Evolutionary conservation across 768 basidiomycete genomes (phyloP).

Genomic region (Calocera viscosa): DNA sequence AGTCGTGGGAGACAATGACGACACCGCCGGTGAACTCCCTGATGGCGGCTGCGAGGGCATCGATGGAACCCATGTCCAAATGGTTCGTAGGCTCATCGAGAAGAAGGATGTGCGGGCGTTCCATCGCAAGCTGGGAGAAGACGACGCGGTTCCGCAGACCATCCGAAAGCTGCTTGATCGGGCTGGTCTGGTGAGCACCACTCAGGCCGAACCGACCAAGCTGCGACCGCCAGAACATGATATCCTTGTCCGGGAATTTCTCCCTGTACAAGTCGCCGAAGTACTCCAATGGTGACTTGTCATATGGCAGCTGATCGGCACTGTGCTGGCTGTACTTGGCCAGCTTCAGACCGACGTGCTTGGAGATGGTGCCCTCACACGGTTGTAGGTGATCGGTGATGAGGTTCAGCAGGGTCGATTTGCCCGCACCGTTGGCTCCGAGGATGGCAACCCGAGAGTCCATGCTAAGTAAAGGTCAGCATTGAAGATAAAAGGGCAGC

Average conservation of each 20-base stretch:
- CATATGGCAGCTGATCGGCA: slow-evolving; percentile 95
- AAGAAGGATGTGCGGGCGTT: slow-evolving; percentile 88
- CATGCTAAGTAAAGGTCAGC: slow-evolving; percentile 44
- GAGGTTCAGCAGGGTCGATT: slow-evolving; percentile 81
- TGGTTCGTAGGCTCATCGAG: slow-evolving; percentile 95
- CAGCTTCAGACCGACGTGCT: slow-evolving; percentile 81
- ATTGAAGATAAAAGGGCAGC: not conserved
- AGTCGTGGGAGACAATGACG: slow-evolving; percentile 98
- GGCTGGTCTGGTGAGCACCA: slow-evolving; percentile 83
- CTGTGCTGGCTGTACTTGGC: slow-evolving; percentile 99
- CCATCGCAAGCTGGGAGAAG: slow-evolving; percentile 93
- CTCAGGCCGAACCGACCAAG: slow-evolving; percentile 92
- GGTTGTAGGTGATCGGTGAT: slow-evolving; percentile 77
- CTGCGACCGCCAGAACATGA: slow-evolving; percentile 81
- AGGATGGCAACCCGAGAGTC: slow-evolving; percentile 91
- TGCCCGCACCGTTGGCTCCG: slow-evolving; percentile 90
- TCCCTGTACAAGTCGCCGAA: slow-evolving; percentile 66
- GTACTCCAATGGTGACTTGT: slow-evolving; percentile 82
- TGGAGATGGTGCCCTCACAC: slow-evolving; percentile 71
- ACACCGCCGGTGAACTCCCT: slow-evolving; percentile 97
- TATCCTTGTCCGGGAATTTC: slow-evolving; percentile 90
- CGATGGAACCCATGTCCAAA: slow-evolving; percentile 95
- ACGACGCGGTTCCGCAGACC: slow-evolving; percentile 95
- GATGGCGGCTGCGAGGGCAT: slow-evolving; percentile 88
- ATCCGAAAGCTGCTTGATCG: slow-evolving; percentile 89